Evolutionary conservation across 805 yeast genomes (phyloP).

Genomic region (Starmerella cellae): DNA sequence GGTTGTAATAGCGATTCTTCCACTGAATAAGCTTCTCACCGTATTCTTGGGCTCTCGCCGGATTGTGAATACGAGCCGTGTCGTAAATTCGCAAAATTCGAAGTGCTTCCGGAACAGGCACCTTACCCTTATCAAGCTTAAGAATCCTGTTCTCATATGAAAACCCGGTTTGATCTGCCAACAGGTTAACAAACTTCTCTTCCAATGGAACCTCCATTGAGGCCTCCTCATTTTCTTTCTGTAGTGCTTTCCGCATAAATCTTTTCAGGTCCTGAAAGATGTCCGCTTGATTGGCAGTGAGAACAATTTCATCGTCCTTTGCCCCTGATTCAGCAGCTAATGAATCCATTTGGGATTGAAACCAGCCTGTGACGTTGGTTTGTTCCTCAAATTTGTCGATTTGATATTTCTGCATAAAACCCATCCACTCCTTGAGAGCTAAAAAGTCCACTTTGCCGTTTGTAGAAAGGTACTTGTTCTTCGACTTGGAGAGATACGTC

Average conservation of each 20-base stretch:
- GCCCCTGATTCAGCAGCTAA: conserved; percentile 22
- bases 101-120: conserved; percentile 10
- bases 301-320: conserved; percentile 38
- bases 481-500: conserved; percentile 41
- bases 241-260: conserved; percentile 32
- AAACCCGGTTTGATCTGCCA: conserved; percentile 28
- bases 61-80: conserved; percentile 25
- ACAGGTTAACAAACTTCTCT: conserved; percentile 19
- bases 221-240: conserved; percentile 12
- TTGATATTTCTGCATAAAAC: conserved; percentile 66
- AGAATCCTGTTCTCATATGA: conserved; percentile 43
- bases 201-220: conserved; percentile 19
- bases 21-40: conserved; percentile 62
- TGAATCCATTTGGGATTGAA: conserved; percentile 61
- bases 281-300: conserved; percentile 47
- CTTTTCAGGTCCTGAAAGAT: conserved; percentile 39
- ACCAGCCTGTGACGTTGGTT: conserved; percentile 76
- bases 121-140: conserved; percentile 34
- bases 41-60: conserved; percentile 42
- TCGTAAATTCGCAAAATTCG: conserved; percentile 30
- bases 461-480: conserved; percentile 77
- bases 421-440: conserved; percentile 63
- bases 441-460: conserved; percentile 66
- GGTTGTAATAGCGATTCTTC: conserved; percentile 75
- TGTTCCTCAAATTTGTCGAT: conserved; percentile 74